Conservation (phyloP, 169 alveolate genomes). For the Plasmodium reichenowi region DNA sequence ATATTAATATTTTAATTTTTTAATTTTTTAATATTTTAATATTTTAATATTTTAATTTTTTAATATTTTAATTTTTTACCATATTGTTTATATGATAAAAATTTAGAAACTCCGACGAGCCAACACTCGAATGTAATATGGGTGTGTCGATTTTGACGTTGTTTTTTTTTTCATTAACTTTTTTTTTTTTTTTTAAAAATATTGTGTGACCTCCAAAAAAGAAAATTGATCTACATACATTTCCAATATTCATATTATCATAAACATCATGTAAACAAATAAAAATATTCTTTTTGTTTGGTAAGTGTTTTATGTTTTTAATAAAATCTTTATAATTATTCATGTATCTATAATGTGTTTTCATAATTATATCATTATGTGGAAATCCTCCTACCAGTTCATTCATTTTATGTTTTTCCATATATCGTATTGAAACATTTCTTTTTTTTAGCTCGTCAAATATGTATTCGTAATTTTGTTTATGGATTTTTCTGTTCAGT, state of each 20-base stretch:
- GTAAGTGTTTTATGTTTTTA: background rate
- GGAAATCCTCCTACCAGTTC: conserved; percentile 59
- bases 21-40: background rate
- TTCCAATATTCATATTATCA: conserved; percentile 69
- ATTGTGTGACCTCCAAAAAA: conserved; percentile 56
- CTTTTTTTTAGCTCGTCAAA: conserved; percentile 22
- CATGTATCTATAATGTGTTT: conserved; percentile 29
- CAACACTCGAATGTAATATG: conserved; percentile 63
- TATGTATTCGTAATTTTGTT: conserved; percentile 29
- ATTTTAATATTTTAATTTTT: background rate
- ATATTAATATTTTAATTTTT: background rate
- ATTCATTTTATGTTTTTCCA: conserved; percentile 24
- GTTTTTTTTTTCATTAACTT: conserved; percentile 8
- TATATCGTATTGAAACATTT: background rate
- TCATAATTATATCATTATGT: conserved; percentile 50
- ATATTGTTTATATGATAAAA: conserved; percentile 49
- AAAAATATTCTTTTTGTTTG: conserved; percentile 14
- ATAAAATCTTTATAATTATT: conserved; percentile 23
- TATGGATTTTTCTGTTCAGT: conserved; percentile 25
- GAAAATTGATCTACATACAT: conserved; percentile 48
- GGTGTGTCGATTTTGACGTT: conserved; percentile 50
- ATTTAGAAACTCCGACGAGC: conserved; percentile 42
- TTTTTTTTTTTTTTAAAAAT: conserved; percentile 54
- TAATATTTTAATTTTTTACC: background rate
- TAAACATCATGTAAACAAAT: conserved; percentile 56